Conservation (phyloP, 2,329 filamentous ascomycete genomes). For the Peltaster fructicola region DNA sequence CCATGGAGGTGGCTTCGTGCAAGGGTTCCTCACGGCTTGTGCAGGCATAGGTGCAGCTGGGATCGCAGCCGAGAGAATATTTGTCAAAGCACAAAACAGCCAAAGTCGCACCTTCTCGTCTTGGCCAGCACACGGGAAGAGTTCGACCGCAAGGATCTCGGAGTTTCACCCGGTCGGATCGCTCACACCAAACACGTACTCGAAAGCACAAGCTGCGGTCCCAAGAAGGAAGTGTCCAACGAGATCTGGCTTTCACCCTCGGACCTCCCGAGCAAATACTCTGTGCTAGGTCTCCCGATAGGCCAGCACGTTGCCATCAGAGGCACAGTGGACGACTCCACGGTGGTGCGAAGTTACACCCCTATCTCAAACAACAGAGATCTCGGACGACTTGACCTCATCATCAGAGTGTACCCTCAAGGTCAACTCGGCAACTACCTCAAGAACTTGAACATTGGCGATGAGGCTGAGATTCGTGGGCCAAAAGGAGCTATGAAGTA, state of each 20-base stretch:
- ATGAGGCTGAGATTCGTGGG: conserved; percentile 34
- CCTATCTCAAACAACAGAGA: conserved; percentile 16
- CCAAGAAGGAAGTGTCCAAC: conserved; percentile 7
- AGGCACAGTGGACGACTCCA: conserved; percentile 9
- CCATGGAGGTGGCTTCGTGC: conserved; percentile 15
- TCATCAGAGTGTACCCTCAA: conserved; percentile 35
- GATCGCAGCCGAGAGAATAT: conserved; percentile 4
- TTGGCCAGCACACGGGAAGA: conserved; percentile 23
- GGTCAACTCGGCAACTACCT: conserved; percentile 31
- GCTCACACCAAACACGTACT: conserved; percentile 32
- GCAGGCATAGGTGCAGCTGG: conserved; percentile 5
- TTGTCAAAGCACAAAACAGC: conserved; percentile 6
- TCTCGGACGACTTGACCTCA: conserved; percentile 31
- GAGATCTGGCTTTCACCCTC: conserved; percentile 15
- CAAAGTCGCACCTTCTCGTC: conserved; percentile 3
- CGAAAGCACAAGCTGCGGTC: conserved; percentile 27
- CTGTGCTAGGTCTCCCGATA: conserved; percentile 18
- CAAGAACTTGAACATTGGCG: conserved; percentile 28
- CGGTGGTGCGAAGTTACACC: conserved; percentile 10
- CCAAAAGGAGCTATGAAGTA: conserved; percentile 42
- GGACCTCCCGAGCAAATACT: conserved; percentile 8
- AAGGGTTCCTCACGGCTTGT: conserved; percentile 23
- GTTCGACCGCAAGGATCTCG: conserved; percentile 1
- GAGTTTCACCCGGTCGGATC: conserved; percentile 24
- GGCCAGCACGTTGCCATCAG: conserved; percentile 20